These are phyloP conservation scores for Solanum medicagineum DNA, from an alignment of 257 asterid species.

Conservation along the genomic window DNA sequence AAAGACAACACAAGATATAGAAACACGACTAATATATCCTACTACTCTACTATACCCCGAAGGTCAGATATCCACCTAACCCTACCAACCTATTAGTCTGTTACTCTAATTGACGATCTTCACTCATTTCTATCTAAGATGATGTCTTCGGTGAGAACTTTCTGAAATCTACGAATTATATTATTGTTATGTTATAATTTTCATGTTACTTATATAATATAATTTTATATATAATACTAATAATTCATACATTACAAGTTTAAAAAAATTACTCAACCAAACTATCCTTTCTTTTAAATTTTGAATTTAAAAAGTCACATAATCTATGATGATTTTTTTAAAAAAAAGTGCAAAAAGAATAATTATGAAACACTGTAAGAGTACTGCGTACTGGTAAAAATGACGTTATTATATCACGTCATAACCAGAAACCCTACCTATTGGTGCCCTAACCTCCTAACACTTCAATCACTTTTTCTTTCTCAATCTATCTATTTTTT, in stretches of 20 bases:
- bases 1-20: no score
- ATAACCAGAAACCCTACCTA: slow-evolving; percentile 7
- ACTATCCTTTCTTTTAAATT: background rate
- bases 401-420: slow-evolving; percentile 9
- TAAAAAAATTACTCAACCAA: background rate
- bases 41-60: no score
- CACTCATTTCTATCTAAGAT: no score
- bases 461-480: background rate
- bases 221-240: background rate
- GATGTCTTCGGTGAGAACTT: no score
- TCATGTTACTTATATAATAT: background rate
- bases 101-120: no score
- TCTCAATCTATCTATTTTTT: background rate
- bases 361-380: background rate
- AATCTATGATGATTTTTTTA: background rate
- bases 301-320: background rate
- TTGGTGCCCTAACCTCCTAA: slow-evolving; percentile 19
- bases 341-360: slow-evolving; percentile 11
- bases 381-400: slow-evolving; percentile 1
- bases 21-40: no score
- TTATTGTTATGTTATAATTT: no score
- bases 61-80: no score
- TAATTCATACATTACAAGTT: no score
- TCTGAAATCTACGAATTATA: no score
- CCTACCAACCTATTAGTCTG: no score